Percentiles rank a stretch among this genome's conserved stretches.
Conservation (phyloP, 495 filamentous ascomycete species). For the Tuber calosporum region DNA sequence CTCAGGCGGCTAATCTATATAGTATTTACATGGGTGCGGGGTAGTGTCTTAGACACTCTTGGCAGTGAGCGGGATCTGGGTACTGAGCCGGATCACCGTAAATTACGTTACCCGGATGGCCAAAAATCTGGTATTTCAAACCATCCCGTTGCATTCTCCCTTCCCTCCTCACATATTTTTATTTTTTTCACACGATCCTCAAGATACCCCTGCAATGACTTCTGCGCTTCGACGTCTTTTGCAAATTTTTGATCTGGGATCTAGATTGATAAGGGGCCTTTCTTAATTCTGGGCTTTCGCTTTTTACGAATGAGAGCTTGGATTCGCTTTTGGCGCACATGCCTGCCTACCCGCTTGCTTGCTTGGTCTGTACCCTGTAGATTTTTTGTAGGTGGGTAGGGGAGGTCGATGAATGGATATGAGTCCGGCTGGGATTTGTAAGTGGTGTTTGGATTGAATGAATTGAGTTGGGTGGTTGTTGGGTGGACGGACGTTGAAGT, state of each 20-base stretch:
- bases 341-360: background rate
- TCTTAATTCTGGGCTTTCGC: background rate
- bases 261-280: background rate
- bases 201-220: background rate
- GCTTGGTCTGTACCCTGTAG: background rate
- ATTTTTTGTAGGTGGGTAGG: background rate
- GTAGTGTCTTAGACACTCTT: no score
- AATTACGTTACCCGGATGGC: background rate
- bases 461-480: background rate
- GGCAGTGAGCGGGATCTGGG: background rate
- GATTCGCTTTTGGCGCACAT: slow-evolving; percentile 4
- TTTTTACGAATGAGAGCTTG: background rate
- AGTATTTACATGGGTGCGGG: no score
- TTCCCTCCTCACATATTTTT: background rate
- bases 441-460: background rate
- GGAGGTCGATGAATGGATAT: background rate
- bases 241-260: background rate
- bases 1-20: no score
- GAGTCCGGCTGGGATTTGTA: background rate
- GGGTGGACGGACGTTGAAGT: background rate
- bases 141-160: background rate
- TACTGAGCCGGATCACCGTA: no score
- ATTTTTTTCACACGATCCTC: background rate
- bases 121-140: background rate
- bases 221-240: background rate